A percentile compares a stretch with the other conserved stretches of the same genome.
These are phyloP conservation scores for Globisporangium splendens DNA, from an alignment of 352 stramenopile species.

Conservation along the genomic window DNA sequence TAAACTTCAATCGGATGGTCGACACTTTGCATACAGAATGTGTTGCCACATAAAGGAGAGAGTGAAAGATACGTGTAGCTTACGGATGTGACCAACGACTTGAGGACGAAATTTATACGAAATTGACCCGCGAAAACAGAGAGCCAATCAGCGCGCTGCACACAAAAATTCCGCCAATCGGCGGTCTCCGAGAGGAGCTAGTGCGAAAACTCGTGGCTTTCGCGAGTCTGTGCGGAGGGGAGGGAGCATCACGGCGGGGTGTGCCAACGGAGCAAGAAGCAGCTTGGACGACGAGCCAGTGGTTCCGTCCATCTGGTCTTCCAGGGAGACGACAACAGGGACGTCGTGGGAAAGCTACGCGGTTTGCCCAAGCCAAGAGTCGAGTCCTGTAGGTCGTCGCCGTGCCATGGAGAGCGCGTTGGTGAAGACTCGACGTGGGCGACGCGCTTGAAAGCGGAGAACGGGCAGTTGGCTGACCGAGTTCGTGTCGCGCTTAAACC, in stretches of 20 bases:
- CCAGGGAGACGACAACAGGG: too few relatives aligned
- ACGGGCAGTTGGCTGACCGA: too few relatives aligned
- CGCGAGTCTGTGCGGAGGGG: background rate
- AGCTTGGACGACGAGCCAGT: too few relatives aligned
- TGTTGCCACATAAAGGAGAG: background rate
- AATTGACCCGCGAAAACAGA: constrained; percentile 9
- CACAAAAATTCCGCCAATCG: constrained; percentile 29
- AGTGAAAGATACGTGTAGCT: background rate
- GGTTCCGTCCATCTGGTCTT: too few relatives aligned
- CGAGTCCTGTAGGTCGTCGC: too few relatives aligned
- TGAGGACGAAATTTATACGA: background rate
- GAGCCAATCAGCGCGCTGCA: constrained; percentile 4
- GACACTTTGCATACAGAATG: background rate
- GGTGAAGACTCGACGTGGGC: too few relatives aligned
- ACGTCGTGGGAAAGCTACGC: too few relatives aligned
- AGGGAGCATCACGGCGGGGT: background rate
- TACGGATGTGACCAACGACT: background rate
- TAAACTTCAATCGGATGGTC: too few relatives aligned
- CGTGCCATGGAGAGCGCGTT: too few relatives aligned
- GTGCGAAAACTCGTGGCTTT: constrained; percentile 10
- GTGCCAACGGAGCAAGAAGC: background rate
- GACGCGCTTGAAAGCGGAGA: too few relatives aligned
- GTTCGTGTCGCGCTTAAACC: too few relatives aligned
- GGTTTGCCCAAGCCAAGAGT: too few relatives aligned
- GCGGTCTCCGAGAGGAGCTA: constrained; percentile 9